Evolutionary conservation across 495 filamentous ascomycete genomes (phyloP).

Genomic region (Pyronema omphalodes): DNA sequence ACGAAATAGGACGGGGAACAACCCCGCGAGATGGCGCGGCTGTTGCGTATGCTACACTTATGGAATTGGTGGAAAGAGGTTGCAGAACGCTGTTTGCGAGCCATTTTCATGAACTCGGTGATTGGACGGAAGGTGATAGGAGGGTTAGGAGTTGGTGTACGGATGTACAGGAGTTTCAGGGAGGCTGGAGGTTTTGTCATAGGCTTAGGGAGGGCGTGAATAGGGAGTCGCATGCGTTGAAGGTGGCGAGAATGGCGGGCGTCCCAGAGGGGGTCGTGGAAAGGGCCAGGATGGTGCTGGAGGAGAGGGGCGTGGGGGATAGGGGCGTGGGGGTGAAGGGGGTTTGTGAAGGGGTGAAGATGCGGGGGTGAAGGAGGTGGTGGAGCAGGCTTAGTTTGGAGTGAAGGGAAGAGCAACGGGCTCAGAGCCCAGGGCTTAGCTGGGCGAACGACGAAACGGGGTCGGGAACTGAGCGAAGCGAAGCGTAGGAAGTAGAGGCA

Average conservation of each 20-base stretch:
- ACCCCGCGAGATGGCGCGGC: constrained; percentile 81
- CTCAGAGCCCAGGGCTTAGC: no score
- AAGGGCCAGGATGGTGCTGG: constrained; percentile 33
- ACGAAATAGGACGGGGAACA: constrained; percentile 87
- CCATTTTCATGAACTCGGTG: constrained; percentile 74
- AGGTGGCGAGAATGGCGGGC: constrained; percentile 76
- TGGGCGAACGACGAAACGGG: no score
- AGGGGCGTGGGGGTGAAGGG: no score
- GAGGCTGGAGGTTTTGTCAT: constrained; percentile 73
- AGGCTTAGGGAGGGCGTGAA: constrained; percentile 67
- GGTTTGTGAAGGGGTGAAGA: no score
- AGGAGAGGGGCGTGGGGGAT: no score
- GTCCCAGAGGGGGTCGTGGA: constrained; percentile 35
- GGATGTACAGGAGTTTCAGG: constrained; percentile 42
- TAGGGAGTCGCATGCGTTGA: constrained; percentile 70
- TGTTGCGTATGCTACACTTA: constrained; percentile 69
- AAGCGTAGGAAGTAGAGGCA: no score
- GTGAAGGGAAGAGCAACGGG: no score
- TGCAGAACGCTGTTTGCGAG: constrained; percentile 82
- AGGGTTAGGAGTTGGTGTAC: constrained; percentile 70
- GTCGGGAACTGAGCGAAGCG: no score
- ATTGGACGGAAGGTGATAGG: constrained; percentile 46
- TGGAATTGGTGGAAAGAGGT: constrained; percentile 53
- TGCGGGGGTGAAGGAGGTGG: no score
- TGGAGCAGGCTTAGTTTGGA: no score